Conservation (phyloP, 371 early-diverging fungal genomes). For the Rhizopus stolonifer region DNA sequence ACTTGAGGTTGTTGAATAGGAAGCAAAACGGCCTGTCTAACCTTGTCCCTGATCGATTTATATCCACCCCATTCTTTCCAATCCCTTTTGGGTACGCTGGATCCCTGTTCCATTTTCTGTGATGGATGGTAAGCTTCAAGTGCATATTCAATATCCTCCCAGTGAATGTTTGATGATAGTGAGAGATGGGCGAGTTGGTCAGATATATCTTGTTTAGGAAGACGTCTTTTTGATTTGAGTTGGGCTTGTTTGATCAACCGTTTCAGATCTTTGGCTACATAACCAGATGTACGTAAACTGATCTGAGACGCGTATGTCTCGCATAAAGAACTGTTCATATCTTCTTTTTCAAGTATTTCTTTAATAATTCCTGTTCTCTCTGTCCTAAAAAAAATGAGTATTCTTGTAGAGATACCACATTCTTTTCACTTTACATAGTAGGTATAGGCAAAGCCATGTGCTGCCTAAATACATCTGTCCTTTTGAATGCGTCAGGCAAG, state of each 20-base stretch:
- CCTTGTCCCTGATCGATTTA: slow-evolving; percentile 60
- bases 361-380: slow-evolving; percentile 25
- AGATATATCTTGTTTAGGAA: slow-evolving; percentile 3
- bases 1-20: slow-evolving; percentile 66
- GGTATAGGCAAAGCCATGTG: slow-evolving; percentile 43
- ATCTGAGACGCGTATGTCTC: slow-evolving; percentile 29
- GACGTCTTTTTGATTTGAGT: slow-evolving; percentile 35
- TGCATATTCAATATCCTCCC: slow-evolving; percentile 51
- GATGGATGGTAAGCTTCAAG: slow-evolving; percentile 45
- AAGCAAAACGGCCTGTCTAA: slow-evolving; percentile 71
- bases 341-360: slow-evolving; percentile 8
- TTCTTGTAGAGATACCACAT: slow-evolving; percentile 7
- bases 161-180: slow-evolving; percentile 6
- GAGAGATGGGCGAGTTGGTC: slow-evolving; percentile 12
- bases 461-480: slow-evolving; percentile 40
- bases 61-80: slow-evolving; percentile 58
- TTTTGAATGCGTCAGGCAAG: slow-evolving; percentile 30
- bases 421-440: slow-evolving; percentile 36
- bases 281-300: slow-evolving; percentile 57
- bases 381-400: slow-evolving; percentile 15
- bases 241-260: slow-evolving; percentile 48
- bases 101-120: slow-evolving; percentile 52
- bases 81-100: slow-evolving; percentile 32
- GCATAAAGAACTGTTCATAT: slow-evolving; percentile 1
- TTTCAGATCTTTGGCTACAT: slow-evolving; percentile 58